phyloP scores from a whole-genome alignment of 257 asterid genomes.

The Nicotiana sylvestris region DNA sequence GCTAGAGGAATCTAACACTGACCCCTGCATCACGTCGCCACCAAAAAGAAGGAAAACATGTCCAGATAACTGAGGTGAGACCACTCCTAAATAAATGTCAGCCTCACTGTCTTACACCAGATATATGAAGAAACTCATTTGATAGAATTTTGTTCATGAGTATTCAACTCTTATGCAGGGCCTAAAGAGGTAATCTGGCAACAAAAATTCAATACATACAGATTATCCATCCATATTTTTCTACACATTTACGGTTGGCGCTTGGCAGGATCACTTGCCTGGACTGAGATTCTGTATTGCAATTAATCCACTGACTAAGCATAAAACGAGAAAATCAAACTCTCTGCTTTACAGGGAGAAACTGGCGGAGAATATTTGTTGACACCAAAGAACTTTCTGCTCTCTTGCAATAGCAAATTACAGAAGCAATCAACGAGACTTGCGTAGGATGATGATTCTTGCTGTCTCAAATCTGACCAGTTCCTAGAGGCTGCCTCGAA shows the following conservation, averaged over 20 bases:
- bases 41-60: not conserved
- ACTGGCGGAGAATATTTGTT: not conserved
- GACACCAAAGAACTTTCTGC: not conserved
- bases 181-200: not conserved
- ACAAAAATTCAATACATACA: not conserved
- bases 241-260: not conserved
- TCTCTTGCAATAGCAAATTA: not conserved
- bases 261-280: not conserved
- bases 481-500: constrained; percentile 92
- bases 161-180: not conserved
- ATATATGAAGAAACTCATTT: not conserved
- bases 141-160: not conserved
- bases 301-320: not conserved
- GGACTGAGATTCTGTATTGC: not conserved
- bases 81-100: not conserved
- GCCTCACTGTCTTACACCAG: not conserved
- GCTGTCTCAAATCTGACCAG: constrained; percentile 60
- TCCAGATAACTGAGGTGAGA: not conserved
- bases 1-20: not conserved
- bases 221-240: not conserved
- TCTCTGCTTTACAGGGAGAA: not conserved
- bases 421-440: not conserved
- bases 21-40: not conserved
- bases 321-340: not conserved
- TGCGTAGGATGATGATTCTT: not conserved